These are phyloP conservation scores for Leccinum laetum DNA, from an alignment of 1,284 basidiomycete genomes.

Conservation along the genomic window DNA sequence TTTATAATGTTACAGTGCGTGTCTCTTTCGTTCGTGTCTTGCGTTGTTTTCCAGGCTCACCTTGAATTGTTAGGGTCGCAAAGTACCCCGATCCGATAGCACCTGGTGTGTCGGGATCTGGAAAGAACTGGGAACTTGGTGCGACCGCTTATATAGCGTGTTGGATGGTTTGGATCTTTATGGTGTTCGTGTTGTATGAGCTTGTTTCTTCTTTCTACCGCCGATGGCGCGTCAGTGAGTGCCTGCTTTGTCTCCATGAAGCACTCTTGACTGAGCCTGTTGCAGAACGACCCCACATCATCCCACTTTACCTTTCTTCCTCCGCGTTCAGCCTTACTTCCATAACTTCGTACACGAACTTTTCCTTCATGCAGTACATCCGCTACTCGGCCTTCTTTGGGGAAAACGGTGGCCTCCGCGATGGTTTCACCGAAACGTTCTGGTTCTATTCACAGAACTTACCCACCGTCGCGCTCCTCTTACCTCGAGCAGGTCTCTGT, in stretches of 20 bases:
- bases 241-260: constrained; percentile 2
- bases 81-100: constrained; percentile 68
- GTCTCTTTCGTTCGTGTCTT: constrained; percentile 7
- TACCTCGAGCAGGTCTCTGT: constrained; percentile 78
- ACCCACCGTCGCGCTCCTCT: constrained; percentile 71
- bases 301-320: constrained; percentile 81
- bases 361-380: constrained; percentile 80
- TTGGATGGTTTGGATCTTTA: constrained; percentile 72
- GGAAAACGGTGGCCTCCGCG: constrained; percentile 53
- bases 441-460: constrained; percentile 80
- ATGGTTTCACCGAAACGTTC: constrained; percentile 76
- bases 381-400: constrained; percentile 65
- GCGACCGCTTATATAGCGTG: constrained; percentile 79
- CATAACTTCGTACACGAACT: constrained; percentile 78
- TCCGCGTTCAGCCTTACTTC: constrained; percentile 71
- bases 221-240: constrained; percentile 83
- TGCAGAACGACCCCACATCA: constrained; percentile 75
- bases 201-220: constrained; percentile 77
- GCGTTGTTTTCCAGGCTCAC: constrained; percentile 13
- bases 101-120: constrained; percentile 64
- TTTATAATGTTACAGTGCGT: constrained; percentile 78
- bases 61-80: constrained; percentile 49
- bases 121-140: constrained; percentile 74
- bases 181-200: constrained; percentile 82
- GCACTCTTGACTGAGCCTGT: constrained; percentile 1